Conservation (phyloP, 208 protist genomes). For the Trypanosomatidae sp. region DNA sequence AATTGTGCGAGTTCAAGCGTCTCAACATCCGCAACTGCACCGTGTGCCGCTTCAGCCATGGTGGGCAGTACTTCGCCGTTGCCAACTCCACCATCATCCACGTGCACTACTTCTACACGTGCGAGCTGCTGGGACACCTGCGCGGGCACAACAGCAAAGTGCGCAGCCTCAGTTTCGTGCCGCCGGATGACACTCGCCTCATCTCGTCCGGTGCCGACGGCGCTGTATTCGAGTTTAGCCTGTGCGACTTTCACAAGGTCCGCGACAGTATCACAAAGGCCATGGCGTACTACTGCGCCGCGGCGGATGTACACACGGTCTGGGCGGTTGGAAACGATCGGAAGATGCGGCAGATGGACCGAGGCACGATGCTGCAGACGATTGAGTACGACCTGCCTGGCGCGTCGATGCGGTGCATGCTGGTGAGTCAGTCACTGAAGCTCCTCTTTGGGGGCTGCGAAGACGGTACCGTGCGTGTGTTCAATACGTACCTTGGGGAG, state of each 20-base stretch:
- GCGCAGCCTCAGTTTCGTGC: slow-evolving; percentile 82
- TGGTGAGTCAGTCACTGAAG: slow-evolving; percentile 87
- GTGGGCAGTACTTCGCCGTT: slow-evolving; percentile 96
- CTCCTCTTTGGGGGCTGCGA: slow-evolving; percentile 94
- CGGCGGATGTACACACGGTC: slow-evolving; percentile 80
- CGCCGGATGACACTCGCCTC: slow-evolving; percentile 92
- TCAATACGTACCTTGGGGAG: slow-evolving; percentile 90
- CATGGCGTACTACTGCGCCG: slow-evolving; percentile 91
- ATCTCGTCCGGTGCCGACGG: slow-evolving; percentile 94
- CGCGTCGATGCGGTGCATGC: slow-evolving; percentile 80
- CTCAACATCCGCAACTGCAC: slow-evolving; percentile 93
- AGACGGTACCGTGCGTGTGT: slow-evolving; percentile 92
- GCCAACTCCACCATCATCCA: slow-evolving; percentile 96
- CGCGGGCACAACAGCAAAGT: slow-evolving; percentile 96
- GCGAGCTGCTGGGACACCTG: slow-evolving; percentile 94
- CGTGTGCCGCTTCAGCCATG: slow-evolving; percentile 94
- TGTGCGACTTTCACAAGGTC: slow-evolving; percentile 92
- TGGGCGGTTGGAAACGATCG: slow-evolving; percentile 95
- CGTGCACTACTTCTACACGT: slow-evolving; percentile 96
- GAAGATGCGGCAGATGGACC: slow-evolving; percentile 91
- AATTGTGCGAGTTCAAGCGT: slow-evolving; percentile 94
- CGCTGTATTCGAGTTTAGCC: slow-evolving; percentile 95
- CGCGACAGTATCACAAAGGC: slow-evolving; percentile 93
- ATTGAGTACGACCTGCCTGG: slow-evolving; percentile 75
- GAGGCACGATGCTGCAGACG: slow-evolving; percentile 52